A percentile compares a stretch with the other conserved stretches of the same genome.
phyloP scores from a whole-genome alignment of 345 rosid species.

The Eucalyptus fibrosa region DNA sequence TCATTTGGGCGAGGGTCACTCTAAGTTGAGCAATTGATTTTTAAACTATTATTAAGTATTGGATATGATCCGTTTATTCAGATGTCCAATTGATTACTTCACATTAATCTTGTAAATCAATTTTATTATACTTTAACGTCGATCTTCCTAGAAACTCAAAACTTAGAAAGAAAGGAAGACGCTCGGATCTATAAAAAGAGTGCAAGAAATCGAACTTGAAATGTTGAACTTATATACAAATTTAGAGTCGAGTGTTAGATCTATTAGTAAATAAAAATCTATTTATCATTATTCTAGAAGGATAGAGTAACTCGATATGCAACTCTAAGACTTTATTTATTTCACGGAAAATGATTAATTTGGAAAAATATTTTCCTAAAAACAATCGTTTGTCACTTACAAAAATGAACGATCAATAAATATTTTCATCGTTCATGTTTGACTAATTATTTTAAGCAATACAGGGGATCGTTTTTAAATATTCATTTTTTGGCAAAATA shows the following conservation, averaged over 20 bases:
- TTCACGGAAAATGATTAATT: too few relatives aligned
- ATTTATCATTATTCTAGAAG: not conserved
- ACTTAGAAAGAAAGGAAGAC: not conserved
- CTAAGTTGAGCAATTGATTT: not conserved
- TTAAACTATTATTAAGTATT: not conserved
- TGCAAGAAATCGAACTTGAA: not conserved
- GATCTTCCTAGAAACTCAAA: not conserved
- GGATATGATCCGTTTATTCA: not conserved
- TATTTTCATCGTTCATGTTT: too few relatives aligned
- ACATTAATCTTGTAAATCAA: not conserved
- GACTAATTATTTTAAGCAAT: too few relatives aligned
- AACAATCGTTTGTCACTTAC: too few relatives aligned
- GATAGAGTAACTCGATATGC: not conserved
- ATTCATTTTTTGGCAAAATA: too few relatives aligned
- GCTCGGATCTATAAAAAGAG: not conserved
- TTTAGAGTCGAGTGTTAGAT: not conserved
- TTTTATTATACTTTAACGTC: not conserved
- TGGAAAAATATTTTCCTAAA: not conserved
- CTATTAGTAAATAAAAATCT: not conserved
- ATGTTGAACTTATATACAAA: not conserved
- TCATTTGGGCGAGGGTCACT: not conserved
- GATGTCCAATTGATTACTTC: not conserved
- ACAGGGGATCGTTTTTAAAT: rapidly evolving
- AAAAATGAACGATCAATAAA: too few relatives aligned
- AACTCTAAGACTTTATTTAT: not conserved